phyloP scores from a whole-genome alignment of 345 rosid genomes.

The Syzygium grande region DNA sequence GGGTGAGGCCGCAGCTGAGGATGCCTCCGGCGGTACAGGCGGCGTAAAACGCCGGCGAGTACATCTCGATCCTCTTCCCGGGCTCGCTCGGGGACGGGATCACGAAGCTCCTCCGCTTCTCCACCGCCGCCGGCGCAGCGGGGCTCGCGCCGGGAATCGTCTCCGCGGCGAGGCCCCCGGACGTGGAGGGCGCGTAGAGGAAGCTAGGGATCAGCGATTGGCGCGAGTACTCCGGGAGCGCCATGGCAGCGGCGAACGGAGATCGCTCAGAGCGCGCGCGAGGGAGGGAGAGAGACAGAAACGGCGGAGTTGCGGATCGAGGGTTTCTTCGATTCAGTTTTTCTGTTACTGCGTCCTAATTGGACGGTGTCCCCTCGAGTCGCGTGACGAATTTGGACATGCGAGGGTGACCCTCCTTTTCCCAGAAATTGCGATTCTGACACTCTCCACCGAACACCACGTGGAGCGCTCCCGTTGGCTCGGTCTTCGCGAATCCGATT shows the following conservation, averaged over 20 bases:
- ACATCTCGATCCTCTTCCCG: conserved; percentile 67
- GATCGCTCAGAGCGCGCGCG: neutral
- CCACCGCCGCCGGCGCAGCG: neutral
- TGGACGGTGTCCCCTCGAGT: neutral
- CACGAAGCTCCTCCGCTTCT: conserved; percentile 10
- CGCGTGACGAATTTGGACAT: neutral
- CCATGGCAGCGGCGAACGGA: conserved; percentile 24
- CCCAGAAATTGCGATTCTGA: neutral
- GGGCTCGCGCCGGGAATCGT: conserved; percentile 8
- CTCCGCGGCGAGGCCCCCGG: conserved; percentile 22
- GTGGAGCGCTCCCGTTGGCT: too few species aligned
- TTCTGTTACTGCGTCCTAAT: neutral
- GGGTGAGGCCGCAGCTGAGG: conserved; percentile 94
- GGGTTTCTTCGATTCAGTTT: neutral
- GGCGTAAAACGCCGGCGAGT: conserved; percentile 82
- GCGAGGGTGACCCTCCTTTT: neutral
- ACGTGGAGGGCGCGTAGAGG: conserved; percentile 50
- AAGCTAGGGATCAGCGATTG: conserved; percentile 55
- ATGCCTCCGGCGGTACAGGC: conserved; percentile 89
- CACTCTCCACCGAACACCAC: neutral
- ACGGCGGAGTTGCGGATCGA: conserved; percentile 1
- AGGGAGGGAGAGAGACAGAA: neutral
- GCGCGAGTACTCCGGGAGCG: conserved; percentile 26
- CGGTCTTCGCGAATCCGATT: too few species aligned
- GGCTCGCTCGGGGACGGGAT: conserved; percentile 68